Evolutionary conservation across 495 filamentous ascomycete species (phyloP), one percentile per base, ranked within the genome.

Genomic region (Lasiosphaeria ovina): DNA sequence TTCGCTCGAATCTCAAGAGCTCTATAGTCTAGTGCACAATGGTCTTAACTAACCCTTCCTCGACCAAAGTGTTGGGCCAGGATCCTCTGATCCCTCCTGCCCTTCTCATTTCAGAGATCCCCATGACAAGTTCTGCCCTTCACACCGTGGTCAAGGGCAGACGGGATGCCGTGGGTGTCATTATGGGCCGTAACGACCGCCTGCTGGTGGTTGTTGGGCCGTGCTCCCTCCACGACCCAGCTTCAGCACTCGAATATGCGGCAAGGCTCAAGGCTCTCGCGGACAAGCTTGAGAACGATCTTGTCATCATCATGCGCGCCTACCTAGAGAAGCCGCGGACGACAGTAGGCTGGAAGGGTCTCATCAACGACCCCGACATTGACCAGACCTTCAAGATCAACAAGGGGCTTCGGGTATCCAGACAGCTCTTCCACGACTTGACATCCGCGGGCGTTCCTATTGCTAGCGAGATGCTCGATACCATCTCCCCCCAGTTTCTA

Each of bases 301-400:
- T 98, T 38, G 87, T 85, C 65, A 87, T 98, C 70, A 87, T 98
- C 71, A 98, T 98, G 94, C 90, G 94, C 61, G 92, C 94, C 71
- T 98, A 98, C 81, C 89, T 98, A 24, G 94, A 98, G 83, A 98
- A 98, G 81, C 94, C 94, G 35, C 88, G 94, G 45, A 98, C 94
- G n/a, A 98, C 94, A 2, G 94, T 98, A 40, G 94, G 94, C 66
- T 98, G 94, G 94, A 98, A 98, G 77, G 94, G 94, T 34, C 82
- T 98, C 66, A 97, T 98, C 81, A 98, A 98, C 76, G 94, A 98
- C 69, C 94, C 94, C 1, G 94, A 98, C 65, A 96, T 98, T 74
- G 91, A 98, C 73, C 87, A 96, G 76, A 91, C 89, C 73, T 98
- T 87, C 88, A 85, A 96, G 81, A 98, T 98, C 82, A 98, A 98